Evolutionary conservation across 1,139 yeast species (phyloP).

Genomic region (Geotrichum citri-aurantii): DNA sequence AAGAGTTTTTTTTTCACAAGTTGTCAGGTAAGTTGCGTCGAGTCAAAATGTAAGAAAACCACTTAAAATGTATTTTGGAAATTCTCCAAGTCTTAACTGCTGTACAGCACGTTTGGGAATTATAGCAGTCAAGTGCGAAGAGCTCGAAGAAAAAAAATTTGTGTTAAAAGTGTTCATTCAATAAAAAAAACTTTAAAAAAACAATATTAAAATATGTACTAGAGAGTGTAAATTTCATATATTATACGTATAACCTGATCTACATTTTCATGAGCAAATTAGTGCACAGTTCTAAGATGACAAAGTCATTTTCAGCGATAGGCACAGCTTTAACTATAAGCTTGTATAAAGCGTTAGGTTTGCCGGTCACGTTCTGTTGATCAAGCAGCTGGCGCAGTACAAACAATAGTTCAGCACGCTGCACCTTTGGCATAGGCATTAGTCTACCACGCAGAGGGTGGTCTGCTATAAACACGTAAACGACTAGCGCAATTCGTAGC

Average conservation of each 20-base stretch:
- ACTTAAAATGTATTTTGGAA: too few relatives aligned
- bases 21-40: too few relatives aligned
- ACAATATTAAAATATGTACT: not conserved
- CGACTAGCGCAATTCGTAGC: slow-evolving; percentile 46
- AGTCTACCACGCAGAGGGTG: slow-evolving; percentile 45
- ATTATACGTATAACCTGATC: not conserved
- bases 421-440: slow-evolving; percentile 51
- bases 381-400: slow-evolving; percentile 25
- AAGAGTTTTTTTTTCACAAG: too few relatives aligned
- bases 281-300: slow-evolving; percentile 13
- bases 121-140: too few relatives aligned
- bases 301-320: slow-evolving; percentile 21
- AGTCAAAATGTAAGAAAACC: too few relatives aligned
- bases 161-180: too few relatives aligned
- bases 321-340: slow-evolving; percentile 21
- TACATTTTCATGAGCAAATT: not conserved
- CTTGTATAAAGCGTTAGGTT: slow-evolving; percentile 14
- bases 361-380: slow-evolving; percentile 3
- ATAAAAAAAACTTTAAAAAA: too few relatives aligned
- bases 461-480: slow-evolving; percentile 50
- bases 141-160: too few relatives aligned
- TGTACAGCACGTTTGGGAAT: too few relatives aligned
- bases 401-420: slow-evolving; percentile 43
- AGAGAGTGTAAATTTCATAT: not conserved
- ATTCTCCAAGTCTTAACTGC: too few relatives aligned